Evolutionary conservation across 495 filamentous ascomycete species (phyloP).

Genomic region (Aspergillus wentii): DNA sequence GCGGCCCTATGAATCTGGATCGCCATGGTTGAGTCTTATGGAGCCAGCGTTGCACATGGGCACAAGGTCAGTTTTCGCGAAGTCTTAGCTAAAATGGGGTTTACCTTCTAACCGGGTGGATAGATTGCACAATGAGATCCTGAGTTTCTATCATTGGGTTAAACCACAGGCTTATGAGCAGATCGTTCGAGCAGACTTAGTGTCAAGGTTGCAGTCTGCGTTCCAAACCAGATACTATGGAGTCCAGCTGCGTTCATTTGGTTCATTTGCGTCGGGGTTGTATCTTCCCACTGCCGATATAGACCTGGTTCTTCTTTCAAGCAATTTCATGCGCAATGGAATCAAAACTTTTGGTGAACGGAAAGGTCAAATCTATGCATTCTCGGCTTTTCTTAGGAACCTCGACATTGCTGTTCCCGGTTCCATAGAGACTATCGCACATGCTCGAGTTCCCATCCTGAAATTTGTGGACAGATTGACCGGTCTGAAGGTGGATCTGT

Average conservation of each 20-base stretch:
- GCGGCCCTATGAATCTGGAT: constrained; percentile 33
- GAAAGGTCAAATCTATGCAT: constrained; percentile 42
- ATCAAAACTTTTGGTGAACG: constrained; percentile 37
- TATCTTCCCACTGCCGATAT: constrained; percentile 92
- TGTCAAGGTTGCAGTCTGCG: constrained; percentile 53
- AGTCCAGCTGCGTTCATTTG: constrained; percentile 67
- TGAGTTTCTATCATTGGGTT: constrained; percentile 83
- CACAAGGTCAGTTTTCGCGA: constrained; percentile 20
- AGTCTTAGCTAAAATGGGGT: neutral
- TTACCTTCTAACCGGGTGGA: constrained; percentile 1
- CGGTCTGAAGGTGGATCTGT: constrained; percentile 77
- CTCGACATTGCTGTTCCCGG: constrained; percentile 43
- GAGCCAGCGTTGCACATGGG: constrained; percentile 25
- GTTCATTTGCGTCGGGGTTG: constrained; percentile 84
- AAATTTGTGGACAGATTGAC: constrained; percentile 78
- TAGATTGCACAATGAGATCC: constrained; percentile 76
- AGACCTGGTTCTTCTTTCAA: constrained; percentile 81
- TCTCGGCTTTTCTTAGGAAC: constrained; percentile 46
- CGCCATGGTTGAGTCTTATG: constrained; percentile 55
- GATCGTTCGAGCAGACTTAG: constrained; percentile 63
- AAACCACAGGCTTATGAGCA: constrained; percentile 74
- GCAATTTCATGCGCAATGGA: constrained; percentile 45
- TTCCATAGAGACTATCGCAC: constrained; percentile 58
- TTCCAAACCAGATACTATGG: constrained; percentile 49
- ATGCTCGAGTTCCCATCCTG: constrained; percentile 86